Base-by-base conservation (phyloP, 2,329 filamentous ascomycete species). In the Albifimbria verrucaria region DNA sequence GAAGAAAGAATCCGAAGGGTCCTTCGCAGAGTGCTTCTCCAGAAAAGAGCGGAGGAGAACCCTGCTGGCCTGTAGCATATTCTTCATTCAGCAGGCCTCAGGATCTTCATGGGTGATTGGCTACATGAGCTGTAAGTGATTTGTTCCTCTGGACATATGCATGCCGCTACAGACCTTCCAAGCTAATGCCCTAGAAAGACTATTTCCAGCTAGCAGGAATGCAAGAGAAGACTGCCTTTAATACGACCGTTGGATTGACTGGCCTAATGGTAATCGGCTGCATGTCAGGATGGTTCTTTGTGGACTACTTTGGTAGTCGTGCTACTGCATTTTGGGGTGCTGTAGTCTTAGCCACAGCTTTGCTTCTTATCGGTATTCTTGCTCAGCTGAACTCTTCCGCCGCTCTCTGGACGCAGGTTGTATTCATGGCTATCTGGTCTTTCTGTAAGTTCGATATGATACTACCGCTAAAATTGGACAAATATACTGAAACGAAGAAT, bases 261-360 rank as follows among this genome's bases (percentile, higher is more conserved):
- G 52, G 52, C 18, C 12, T 51, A 5, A 51, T 54, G 52, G 52
- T 51, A 4, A 26, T 51, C 18, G 52, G 52, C 12, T 51, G 51
- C 49, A 49, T 54, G 44, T 51, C 28, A 15, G 52, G 52, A 15
- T 54, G 52, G 52, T 54, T 54, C 36, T 51, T 51, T 17, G 52
- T 54, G 9, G 45, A 54, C 15, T 51, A 22, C 28, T 50, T 54
- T 9, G 52, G 52, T 3, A 44, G 52, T 20, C 49, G 52, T 17
- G 49, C 26, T 7, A 54, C 52, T 18, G 49, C 49, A 3, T 46
- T 54, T 15, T 51, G 32, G 44, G 49, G 49, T 3, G 42, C 49
- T 17, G 25, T 42, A 11, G 46, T 48, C 17, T 28, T 54, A 4
- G 12, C 43, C 3, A 45, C 36, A 3, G 41, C 49, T 2, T 9